Percentiles rank a stretch among this genome's conserved stretches.
These are phyloP conservation scores for Elsinoe necatrix DNA, from an alignment of 2,329 filamentous ascomycete genomes.

Conservation along the genomic window DNA sequence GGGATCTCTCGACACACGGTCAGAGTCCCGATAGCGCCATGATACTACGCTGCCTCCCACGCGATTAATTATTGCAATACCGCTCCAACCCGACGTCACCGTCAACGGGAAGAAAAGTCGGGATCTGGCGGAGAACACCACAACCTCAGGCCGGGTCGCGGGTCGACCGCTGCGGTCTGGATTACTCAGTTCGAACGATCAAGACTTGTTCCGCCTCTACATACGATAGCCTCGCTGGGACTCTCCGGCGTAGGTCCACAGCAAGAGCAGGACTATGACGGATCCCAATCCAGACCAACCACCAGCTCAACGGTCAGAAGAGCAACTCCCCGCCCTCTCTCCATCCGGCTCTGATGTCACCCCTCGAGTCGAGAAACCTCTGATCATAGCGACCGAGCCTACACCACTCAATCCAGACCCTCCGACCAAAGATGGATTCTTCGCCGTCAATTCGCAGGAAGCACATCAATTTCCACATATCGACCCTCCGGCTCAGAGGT, in stretches of 20 bases:
- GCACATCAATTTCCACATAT: neutral
- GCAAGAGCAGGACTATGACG: constrained; percentile 15
- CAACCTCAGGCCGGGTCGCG: constrained; percentile 4
- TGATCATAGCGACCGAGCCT: constrained; percentile 12
- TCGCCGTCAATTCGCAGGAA: constrained; percentile 17
- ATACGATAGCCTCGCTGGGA: neutral
- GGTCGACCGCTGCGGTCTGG: constrained; percentile 6
- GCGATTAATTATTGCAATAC: neutral
- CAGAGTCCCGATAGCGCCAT: constrained; percentile 9
- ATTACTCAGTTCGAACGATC: neutral
- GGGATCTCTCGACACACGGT: constrained; percentile 14
- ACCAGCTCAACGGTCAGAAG: constrained; percentile 2
- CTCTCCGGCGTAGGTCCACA: neutral
- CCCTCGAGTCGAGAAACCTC: constrained; percentile 13
- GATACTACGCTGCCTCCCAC: constrained; percentile 5
- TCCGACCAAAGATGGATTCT: constrained; percentile 20
- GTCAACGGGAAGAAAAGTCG: neutral
- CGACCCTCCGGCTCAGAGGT: neutral
- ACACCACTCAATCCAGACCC: constrained; percentile 4
- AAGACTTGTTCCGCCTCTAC: neutral
- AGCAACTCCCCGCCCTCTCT: constrained; percentile 6
- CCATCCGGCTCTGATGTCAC: constrained; percentile 13
- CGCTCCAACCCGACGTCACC: neutral
- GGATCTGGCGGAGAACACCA: neutral
- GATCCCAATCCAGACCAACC: constrained; percentile 14